These are phyloP conservation scores for Tremella fuciformis DNA, from an alignment of 768 basidiomycete genomes.

Conservation along the genomic window DNA sequence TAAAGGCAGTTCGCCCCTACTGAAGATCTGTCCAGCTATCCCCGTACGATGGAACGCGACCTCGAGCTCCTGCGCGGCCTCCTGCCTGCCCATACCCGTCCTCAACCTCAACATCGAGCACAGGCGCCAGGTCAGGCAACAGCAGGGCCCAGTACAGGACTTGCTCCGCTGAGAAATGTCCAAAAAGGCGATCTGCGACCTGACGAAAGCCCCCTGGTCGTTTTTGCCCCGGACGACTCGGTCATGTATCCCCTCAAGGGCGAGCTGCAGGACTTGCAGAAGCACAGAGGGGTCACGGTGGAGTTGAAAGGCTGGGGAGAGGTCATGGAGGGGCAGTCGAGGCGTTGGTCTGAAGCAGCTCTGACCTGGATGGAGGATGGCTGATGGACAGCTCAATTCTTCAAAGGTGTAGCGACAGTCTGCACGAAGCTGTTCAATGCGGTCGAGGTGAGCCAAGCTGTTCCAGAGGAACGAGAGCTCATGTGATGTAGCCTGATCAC, in stretches of 20 bases:
- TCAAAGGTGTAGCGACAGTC: conserved; percentile 90
- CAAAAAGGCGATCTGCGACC: neutral
- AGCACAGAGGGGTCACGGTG: conserved; percentile 83
- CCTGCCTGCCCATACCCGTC: conserved; percentile 7
- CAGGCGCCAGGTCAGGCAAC: neutral
- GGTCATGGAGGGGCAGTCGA: conserved; percentile 83
- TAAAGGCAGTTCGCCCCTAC: conserved; percentile 71
- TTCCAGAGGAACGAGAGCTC: neutral
- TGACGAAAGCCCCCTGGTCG: conserved; percentile 45
- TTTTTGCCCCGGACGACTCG: conserved; percentile 73
- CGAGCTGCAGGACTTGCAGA: conserved; percentile 68
- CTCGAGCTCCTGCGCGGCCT: conserved; percentile 59
- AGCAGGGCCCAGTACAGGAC: neutral
- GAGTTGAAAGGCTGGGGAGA: conserved; percentile 87
- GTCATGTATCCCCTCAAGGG: conserved; percentile 90
- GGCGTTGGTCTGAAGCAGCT: conserved; percentile 54
- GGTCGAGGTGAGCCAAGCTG: conserved; percentile 63
- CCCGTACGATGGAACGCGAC: conserved; percentile 76
- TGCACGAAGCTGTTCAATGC: conserved; percentile 93
- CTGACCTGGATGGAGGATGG: conserved; percentile 7
- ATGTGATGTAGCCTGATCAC: conserved; percentile 67
- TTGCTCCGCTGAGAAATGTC: neutral
- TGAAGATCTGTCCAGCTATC: conserved; percentile 88
- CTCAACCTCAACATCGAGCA: conserved; percentile 6
- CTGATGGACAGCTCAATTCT: conserved; percentile 64